These are phyloP conservation scores for Candida golubevii DNA, from an alignment of 805 yeast genomes.

Conservation along the genomic window DNA sequence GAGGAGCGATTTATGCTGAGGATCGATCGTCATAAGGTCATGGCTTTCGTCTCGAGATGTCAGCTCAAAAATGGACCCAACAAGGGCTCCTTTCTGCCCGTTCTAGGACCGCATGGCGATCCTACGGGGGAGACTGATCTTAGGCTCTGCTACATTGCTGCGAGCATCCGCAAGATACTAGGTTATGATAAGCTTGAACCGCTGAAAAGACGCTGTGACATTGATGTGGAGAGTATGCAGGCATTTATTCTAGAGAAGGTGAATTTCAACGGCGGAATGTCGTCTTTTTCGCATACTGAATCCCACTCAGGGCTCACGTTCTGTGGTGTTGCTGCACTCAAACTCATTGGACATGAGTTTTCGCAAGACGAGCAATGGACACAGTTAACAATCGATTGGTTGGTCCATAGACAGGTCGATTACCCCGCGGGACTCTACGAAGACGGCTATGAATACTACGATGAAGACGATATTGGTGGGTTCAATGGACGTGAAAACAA, in stretches of 20 bases:
- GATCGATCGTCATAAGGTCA: slow-evolving; percentile 44
- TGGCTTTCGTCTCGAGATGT: slow-evolving; percentile 53
- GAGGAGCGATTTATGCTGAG: slow-evolving; percentile 35
- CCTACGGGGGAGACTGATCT: slow-evolving; percentile 66
- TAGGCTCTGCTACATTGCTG: slow-evolving; percentile 71
- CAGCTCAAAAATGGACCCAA: slow-evolving; percentile 40
- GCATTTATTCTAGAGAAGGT: slow-evolving; percentile 28
- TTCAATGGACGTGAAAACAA: slow-evolving; percentile 87
- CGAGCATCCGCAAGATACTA: slow-evolving; percentile 53
- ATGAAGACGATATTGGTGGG: slow-evolving; percentile 61
- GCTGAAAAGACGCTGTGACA: slow-evolving; percentile 27
- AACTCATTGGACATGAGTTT: slow-evolving; percentile 31
- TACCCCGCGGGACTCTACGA: slow-evolving; percentile 21
- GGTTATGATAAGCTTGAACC: slow-evolving; percentile 30
- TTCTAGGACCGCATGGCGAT: slow-evolving; percentile 18
- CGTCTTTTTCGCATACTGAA: slow-evolving; percentile 50
- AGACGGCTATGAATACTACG: slow-evolving; percentile 35
- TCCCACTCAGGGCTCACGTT: slow-evolving; percentile 85
- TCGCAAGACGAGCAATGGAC: slow-evolving; percentile 11
- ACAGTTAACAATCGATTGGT: slow-evolving; percentile 49
- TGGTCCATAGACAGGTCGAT: slow-evolving; percentile 58
- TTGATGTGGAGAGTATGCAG: slow-evolving; percentile 40
- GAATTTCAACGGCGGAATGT: slow-evolving; percentile 67
- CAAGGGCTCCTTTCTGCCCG: slow-evolving; percentile 35
- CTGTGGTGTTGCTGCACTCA: slow-evolving; percentile 69